Percentiles rank a stretch among this genome's conserved stretches.
Conservation (phyloP, 2,329 filamentous ascomycete species). For the Coniochaeta hoffmannii region DNA sequence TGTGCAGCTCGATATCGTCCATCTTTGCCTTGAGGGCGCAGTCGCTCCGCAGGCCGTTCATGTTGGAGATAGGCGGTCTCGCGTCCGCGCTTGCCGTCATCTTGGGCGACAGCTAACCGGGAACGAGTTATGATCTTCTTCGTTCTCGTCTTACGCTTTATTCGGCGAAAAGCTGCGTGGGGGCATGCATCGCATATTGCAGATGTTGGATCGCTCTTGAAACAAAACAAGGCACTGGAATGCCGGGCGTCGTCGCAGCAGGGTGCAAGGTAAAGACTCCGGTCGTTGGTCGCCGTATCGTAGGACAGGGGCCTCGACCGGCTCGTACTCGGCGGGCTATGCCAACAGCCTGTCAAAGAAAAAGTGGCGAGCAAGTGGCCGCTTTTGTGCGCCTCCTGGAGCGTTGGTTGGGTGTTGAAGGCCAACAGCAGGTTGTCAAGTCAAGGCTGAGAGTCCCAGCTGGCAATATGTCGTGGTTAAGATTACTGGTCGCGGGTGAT, state of each 20-base stretch:
- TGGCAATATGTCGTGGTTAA: slow-evolving; percentile 1
- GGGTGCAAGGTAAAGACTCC: neutral
- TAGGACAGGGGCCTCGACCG: neutral
- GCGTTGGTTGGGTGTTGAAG: neutral
- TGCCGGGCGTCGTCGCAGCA: neutral
- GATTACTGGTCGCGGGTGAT: neutral
- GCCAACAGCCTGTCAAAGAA: neutral
- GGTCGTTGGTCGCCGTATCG: neutral
- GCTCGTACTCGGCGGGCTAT: neutral
- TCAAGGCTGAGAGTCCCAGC: neutral
- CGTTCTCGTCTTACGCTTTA: slow-evolving; percentile 6
- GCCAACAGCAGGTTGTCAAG: neutral
- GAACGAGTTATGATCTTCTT: slow-evolving; percentile 6
- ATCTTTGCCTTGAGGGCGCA: slow-evolving; percentile 18
- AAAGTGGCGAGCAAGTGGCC: neutral
- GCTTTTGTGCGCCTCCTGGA: neutral
- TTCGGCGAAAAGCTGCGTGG: neutral
- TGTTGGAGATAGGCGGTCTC: slow-evolving; percentile 20
- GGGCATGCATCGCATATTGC: neutral
- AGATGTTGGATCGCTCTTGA: neutral
- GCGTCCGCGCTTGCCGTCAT: slow-evolving; percentile 18
- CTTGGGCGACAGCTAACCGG: slow-evolving; percentile 5
- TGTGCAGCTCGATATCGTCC: slow-evolving; percentile 21
- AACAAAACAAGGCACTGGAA: neutral
- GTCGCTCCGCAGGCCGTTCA: slow-evolving; percentile 23